These are phyloP conservation scores for Sordariomycetes sp. DNA, from an alignment of 2,329 filamentous ascomycete genomes.

Conservation along the genomic window DNA sequence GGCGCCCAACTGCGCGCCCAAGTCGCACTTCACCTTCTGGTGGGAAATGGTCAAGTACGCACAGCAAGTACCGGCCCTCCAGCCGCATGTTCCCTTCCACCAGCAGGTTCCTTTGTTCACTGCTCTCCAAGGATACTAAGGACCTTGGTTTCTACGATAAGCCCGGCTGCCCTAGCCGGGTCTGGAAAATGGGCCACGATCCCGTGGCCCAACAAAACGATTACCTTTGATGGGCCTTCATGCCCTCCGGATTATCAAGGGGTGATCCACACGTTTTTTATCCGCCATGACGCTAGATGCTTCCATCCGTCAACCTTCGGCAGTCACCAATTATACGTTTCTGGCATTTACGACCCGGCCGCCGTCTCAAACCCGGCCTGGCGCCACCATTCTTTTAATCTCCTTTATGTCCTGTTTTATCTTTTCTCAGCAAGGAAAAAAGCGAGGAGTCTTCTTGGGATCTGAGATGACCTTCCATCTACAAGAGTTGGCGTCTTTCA, in stretches of 20 bases:
- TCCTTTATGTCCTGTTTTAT: not conserved
- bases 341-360: not conserved
- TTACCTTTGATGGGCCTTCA: not conserved
- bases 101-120: slow-evolving; percentile 40
- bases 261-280: not conserved
- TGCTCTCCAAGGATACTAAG: slow-evolving; percentile 40
- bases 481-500: not conserved
- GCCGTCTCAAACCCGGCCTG: not conserved
- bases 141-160: not conserved
- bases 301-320: not conserved
- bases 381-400: not conserved
- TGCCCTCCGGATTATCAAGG: not conserved
- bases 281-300: not conserved
- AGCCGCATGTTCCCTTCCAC: slow-evolving; percentile 39
- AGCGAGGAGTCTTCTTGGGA: not conserved
- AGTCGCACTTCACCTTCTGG: slow-evolving; percentile 37
- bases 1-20: slow-evolving; percentile 26
- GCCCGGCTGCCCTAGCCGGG: not conserved
- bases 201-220: not conserved
- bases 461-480: not conserved
- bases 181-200: not conserved
- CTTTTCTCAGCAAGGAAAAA: not conserved
- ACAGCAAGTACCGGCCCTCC: slow-evolving; percentile 34
- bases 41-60: slow-evolving; percentile 44
- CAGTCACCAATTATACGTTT: not conserved